Conservation (phyloP, 208 protist species). For the Angomonas desouzai region DNA sequence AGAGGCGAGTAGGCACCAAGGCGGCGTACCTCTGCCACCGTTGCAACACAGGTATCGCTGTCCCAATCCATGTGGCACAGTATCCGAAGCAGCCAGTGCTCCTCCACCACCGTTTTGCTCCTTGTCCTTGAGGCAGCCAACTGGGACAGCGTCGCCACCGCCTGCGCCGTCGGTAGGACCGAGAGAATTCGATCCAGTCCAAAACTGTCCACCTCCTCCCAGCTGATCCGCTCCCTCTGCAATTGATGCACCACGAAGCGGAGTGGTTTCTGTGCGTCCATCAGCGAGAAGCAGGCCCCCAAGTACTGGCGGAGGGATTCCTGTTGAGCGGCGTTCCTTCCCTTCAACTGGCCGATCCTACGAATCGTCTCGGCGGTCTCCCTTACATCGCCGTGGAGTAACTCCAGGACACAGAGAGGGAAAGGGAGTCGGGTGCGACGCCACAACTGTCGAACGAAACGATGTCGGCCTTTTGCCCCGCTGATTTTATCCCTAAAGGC, state of each 20-base stretch:
- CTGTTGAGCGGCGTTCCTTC: background rate
- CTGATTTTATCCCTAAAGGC: background rate
- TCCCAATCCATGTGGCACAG: background rate
- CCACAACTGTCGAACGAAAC: conserved; percentile 2
- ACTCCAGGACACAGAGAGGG: conserved; percentile 1
- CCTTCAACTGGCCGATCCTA: background rate
- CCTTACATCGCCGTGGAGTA: conserved; percentile 1
- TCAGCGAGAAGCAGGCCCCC: conserved; percentile 49
- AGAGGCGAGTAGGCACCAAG: background rate
- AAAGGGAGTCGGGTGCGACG: background rate
- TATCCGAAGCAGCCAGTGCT: conserved; percentile 19
- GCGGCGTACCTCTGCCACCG: background rate
- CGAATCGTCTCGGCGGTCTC: background rate
- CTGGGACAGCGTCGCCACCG: background rate
- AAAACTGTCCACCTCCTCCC: conserved; percentile 59
- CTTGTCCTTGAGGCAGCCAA: background rate
- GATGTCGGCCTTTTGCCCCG: background rate
- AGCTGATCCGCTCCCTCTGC: conserved; percentile 23
- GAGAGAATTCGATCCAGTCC: conserved; percentile 62
- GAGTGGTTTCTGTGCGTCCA: conserved; percentile 44
- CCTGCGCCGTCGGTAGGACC: conserved; percentile 34
- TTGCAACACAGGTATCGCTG: background rate
- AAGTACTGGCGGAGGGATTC: conserved; percentile 28
- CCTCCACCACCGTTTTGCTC: conserved; percentile 13
- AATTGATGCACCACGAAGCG: conserved; percentile 29